Percentiles rank a stretch among this genome's conserved stretches.
Conservation (phyloP, 257 asterid genomes). For the Lycium barbarum region DNA sequence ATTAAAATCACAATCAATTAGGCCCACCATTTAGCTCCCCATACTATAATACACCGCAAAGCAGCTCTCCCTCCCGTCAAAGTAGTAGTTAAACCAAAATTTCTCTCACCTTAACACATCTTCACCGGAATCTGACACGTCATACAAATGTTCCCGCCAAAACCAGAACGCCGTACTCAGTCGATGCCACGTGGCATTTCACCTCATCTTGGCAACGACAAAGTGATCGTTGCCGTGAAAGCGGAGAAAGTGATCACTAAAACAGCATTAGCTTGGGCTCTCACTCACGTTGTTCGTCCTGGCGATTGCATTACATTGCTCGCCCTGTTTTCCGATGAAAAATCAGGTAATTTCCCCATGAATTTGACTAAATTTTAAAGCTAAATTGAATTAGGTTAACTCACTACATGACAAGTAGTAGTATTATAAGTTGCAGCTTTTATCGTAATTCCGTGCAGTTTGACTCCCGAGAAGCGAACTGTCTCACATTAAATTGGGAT, state of each 20-base stretch:
- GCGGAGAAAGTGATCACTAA: conserved; percentile 74
- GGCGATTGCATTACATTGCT: conserved; percentile 77
- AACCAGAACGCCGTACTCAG: conserved; percentile 31
- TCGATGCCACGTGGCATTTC: conserved; percentile 37
- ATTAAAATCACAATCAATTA: conserved; percentile 14
- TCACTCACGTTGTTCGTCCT: conserved; percentile 74
- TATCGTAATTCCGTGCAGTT: too few species aligned
- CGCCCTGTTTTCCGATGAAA: conserved; percentile 57
- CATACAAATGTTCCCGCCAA: conserved; percentile 62
- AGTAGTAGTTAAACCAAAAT: conserved; percentile 16
- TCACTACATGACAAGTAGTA: too few species aligned
- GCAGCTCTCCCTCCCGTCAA: neutral
- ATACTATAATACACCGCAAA: neutral
- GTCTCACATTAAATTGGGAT: too few species aligned
- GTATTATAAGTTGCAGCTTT: too few species aligned
- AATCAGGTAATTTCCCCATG: conserved; percentile 40
- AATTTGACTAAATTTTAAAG: neutral
- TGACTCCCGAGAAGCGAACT: too few species aligned
- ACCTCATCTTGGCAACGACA: conserved; percentile 38
- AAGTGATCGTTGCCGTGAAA: conserved; percentile 80
- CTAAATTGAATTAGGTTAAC: too few species aligned
- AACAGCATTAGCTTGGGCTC: conserved; percentile 79
- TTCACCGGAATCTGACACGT: conserved; percentile 30
- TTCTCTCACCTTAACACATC: neutral
- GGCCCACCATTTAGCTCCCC: neutral